Evolutionary conservation across 768 basidiomycete genomes (phyloP).

Genomic region (Wakefieldia striispora): DNA sequence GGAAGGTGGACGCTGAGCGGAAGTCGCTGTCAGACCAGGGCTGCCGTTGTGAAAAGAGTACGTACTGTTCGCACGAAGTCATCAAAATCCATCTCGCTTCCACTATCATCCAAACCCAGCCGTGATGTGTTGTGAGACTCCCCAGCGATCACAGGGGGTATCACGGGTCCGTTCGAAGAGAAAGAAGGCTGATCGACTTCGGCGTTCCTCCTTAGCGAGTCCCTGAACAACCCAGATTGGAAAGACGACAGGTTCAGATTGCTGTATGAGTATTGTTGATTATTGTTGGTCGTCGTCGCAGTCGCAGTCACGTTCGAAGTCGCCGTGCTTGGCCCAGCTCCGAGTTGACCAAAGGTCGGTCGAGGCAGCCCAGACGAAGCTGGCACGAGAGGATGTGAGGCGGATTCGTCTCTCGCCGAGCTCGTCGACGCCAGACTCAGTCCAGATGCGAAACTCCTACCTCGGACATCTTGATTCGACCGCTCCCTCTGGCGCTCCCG

Average conservation of each 20-base stretch:
- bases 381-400: not conserved
- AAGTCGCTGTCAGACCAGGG: slow-evolving; percentile 1
- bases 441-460: slow-evolving; percentile 14
- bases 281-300: slow-evolving; percentile 7
- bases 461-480: slow-evolving; percentile 13
- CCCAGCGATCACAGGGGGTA: not conserved
- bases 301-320: not conserved
- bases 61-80: slow-evolving; percentile 15
- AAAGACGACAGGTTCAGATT: slow-evolving; percentile 32
- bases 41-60: not conserved
- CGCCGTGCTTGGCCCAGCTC: not conserved
- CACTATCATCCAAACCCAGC: slow-evolving; percentile 23
- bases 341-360: slow-evolving; percentile 9
- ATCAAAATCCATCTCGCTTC: slow-evolving; percentile 28
- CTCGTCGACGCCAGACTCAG: slow-evolving; percentile 13
- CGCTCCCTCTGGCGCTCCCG: slow-evolving; percentile 17
- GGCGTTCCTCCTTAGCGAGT: slow-evolving; percentile 29
- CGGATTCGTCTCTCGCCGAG: slow-evolving; percentile 19
- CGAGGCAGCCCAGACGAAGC: slow-evolving; percentile 1
- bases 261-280: slow-evolving; percentile 27
- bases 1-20: slow-evolving; percentile 22
- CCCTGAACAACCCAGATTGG: slow-evolving; percentile 32
- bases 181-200: slow-evolving; percentile 22
- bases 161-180: slow-evolving; percentile 5
- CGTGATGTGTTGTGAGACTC: slow-evolving; percentile 15